phyloP scores from a whole-genome alignment of 768 basidiomycete species.

The Suillus plorans region DNA sequence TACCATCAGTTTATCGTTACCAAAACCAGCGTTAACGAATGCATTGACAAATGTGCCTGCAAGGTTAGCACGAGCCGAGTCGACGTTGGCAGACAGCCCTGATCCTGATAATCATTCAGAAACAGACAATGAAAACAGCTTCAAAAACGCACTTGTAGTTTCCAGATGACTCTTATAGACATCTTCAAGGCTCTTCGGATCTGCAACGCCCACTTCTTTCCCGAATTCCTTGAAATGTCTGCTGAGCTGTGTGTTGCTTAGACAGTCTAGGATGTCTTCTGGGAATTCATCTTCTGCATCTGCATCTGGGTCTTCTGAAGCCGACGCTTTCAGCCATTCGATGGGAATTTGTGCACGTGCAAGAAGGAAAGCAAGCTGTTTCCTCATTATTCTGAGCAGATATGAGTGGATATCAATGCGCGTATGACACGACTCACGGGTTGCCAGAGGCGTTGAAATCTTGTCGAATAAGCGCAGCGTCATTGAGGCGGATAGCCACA shows the following conservation, averaged over 20 bases:
- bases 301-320: slow-evolving; percentile 36
- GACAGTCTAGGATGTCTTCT: slow-evolving; percentile 80
- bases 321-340: slow-evolving; percentile 77
- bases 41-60: slow-evolving; percentile 98
- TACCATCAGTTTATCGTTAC: slow-evolving; percentile 97
- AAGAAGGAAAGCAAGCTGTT: slow-evolving; percentile 91
- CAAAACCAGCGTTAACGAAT: slow-evolving; percentile 95
- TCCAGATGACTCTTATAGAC: slow-evolving; percentile 97
- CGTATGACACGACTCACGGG: slow-evolving; percentile 51
- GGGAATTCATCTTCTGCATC: slow-evolving; percentile 67
- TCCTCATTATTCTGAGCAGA: slow-evolving; percentile 73
- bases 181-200: slow-evolving; percentile 91
- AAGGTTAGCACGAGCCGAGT: slow-evolving; percentile 91
- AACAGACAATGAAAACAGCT: background rate
- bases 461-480: slow-evolving; percentile 73
- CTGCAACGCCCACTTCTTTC: slow-evolving; percentile 87
- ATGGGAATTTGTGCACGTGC: slow-evolving; percentile 90
- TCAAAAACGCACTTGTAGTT: slow-evolving; percentile 60
- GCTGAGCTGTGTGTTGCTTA: slow-evolving; percentile 85
- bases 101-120: slow-evolving; percentile 43
- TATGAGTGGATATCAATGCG: background rate
- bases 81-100: slow-evolving; percentile 71
- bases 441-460: slow-evolving; percentile 92
- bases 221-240: slow-evolving; percentile 87
- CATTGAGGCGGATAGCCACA: slow-evolving; percentile 82